phyloP scores from a whole-genome alignment of 2,329 filamentous ascomycete genomes.

The Apiospora pterosperma region DNA sequence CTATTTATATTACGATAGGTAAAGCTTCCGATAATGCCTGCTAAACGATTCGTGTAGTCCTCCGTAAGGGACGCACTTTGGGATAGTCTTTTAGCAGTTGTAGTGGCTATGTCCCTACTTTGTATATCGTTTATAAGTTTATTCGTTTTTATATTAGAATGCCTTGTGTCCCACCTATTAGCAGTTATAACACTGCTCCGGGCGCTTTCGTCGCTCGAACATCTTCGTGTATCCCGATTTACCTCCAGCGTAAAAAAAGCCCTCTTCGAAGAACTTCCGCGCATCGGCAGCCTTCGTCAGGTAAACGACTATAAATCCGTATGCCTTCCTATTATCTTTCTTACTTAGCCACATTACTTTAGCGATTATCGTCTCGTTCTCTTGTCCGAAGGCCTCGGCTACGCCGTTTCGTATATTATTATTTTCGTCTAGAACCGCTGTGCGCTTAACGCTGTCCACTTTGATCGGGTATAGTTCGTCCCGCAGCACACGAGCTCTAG shows the following conservation, averaged over 20 bases:
- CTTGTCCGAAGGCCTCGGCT: constrained; percentile 15
- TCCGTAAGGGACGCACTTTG: too few species aligned
- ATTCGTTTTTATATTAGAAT: too few species aligned
- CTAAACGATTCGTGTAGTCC: too few species aligned
- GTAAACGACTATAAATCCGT: constrained; percentile 23
- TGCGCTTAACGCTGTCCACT: not conserved
- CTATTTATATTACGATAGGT: not conserved
- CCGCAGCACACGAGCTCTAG: too few species aligned
- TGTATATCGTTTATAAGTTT: too few species aligned
- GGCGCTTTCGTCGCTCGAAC: not conserved
- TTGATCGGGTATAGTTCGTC: too few species aligned
- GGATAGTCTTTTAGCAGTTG: too few species aligned
- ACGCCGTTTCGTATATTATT: constrained; percentile 9
- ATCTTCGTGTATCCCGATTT: too few species aligned
- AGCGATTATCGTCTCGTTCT: constrained; percentile 20
- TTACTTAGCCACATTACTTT: constrained; percentile 24
- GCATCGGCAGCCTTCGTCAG: constrained; percentile 17
- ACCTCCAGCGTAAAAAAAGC: not conserved
- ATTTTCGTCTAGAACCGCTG: not conserved
- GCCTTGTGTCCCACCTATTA: not conserved
- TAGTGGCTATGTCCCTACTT: too few species aligned
- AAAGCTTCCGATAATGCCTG: not conserved
- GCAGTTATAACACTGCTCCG: not conserved
- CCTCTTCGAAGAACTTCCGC: too few species aligned
- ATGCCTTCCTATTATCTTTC: constrained; percentile 16